Base-by-base conservation (phyloP, 768 basidiomycete species). In the Agrocybe chaxingu region DNA sequence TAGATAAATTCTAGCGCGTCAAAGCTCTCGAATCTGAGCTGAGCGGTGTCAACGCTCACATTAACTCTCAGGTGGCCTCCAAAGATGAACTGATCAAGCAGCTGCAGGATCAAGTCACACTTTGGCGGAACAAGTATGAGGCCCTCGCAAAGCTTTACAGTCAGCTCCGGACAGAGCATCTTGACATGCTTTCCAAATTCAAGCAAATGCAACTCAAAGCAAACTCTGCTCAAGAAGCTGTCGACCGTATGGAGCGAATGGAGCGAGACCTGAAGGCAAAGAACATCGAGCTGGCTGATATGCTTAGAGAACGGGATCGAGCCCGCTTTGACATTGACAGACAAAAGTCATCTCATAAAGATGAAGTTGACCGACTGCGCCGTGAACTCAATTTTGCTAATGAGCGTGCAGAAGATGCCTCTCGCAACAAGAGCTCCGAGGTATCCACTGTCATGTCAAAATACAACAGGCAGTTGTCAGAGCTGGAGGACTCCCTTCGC, bases 51-150 rank as follows among this genome's bases (percentile, higher is more conserved):
- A 75, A 79, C 18, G 72, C 77, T 54, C 92, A 94, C 61, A 80
- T 96, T 54, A 82, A 80, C 53, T 85, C 89, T 3, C 97, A 98
- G 67, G 77, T 97, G 72, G 64, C 74, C 45, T 87, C 93, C 11
- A 99, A 98, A 67, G 97, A 99, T 65, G 94, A 97, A 10, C 73
- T 98, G 61, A 96, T 98, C 68, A 86, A 85, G 63, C 92, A 95
- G 64, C 80, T 99, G 3, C 96, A 98, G 63, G 92, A 97, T 62
- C 97, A 99, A 70, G 95, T 98, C 55, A 89, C 82, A 3, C 73
- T 96, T 10, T 99, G 97, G 97, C 87, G 93, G 49, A 95, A 92
- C 74, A 99, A 99, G 70, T 99, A 99, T 67, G 97, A 99, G 66
- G 92, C 96, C 0, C 77, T 99, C 51, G 97, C 97, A 39, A 99